Evolutionary conservation across 192 early-diverging fungal species (phyloP), one percentile per base, ranked within the genome.

Genomic region (Endogone sp.): DNA sequence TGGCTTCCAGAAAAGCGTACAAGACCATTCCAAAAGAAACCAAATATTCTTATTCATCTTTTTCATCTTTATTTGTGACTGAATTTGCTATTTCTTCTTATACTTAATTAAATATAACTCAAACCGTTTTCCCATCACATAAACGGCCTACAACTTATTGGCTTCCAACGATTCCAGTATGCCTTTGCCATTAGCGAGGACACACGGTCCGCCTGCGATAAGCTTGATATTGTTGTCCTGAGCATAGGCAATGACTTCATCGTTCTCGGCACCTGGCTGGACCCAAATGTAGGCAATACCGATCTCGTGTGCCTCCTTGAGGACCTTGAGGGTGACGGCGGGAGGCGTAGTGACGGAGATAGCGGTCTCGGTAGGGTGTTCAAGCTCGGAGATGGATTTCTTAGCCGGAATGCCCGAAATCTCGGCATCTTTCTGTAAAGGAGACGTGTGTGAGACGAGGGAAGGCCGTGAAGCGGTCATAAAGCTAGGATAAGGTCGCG

Each of bases 271-370:
- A 29, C 88, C 89, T 0, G 92, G 92, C 72, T 93, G 92, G 11
- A 92, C 56, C 92, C 92, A 93, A 22, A 91, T 70, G 23, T 82
- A 68, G 29, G 60, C 75, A 67, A 93, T 86, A 2, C 92, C 90
- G 13, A 89, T 69, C 44, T 77, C 66, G 13, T 79, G 71, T 4
- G 89, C 89, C 54, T 87, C 78, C 49, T 84, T 66, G 24, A 93
- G 65, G 2, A 91, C 82, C 3, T 74, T 62, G 2, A 79, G 67
- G 11, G 90, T 91, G 57, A 92, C 81, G 8, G 75, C 67, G 1
- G 90, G 90, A 20, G 92, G 90, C 0, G 90, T 91, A 59, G 91
- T 86, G 68, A 93, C 67, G 20, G 90, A 92, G 2, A 93, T 64
- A 22, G 84, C 75, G 11, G 81, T 82, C 11, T 79, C 69, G 2